These are phyloP conservation scores for Bacterosira constricta DNA, from an alignment of 108 stramenopile species.

Conservation along the genomic window DNA sequence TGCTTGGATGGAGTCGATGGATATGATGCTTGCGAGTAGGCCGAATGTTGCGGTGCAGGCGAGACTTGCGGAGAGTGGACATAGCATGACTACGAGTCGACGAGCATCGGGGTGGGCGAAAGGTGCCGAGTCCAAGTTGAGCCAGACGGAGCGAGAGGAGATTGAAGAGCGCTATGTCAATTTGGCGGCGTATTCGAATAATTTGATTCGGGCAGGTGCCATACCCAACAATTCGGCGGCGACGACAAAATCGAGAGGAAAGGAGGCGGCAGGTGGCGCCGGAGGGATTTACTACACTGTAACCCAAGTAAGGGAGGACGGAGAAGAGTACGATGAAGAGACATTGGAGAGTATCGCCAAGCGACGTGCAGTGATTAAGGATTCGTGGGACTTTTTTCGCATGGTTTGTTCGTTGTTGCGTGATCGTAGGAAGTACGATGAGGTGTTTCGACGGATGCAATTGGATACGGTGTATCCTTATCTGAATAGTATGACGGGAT, in stretches of 20 bases:
- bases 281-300: conserved; percentile 80
- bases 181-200: conserved; percentile 81
- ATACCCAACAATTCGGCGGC: conserved; percentile 28
- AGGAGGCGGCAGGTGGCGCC: conserved; percentile 45
- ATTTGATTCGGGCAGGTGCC: conserved; percentile 75
- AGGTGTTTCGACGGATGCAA: conserved; percentile 78
- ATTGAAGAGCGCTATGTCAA: conserved; percentile 84
- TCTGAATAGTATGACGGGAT: conserved; percentile 77
- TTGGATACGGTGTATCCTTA: conserved; percentile 87
- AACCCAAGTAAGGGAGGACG: conserved; percentile 56
- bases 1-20: conserved; percentile 83
- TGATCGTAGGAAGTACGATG: conserved; percentile 83
- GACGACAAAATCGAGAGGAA: conserved; percentile 19
- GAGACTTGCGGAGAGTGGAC: neutral
- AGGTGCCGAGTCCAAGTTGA: conserved; percentile 44
- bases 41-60: neutral
- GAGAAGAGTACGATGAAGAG: conserved; percentile 76
- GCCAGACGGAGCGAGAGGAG: conserved; percentile 58
- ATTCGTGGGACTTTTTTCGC: conserved; percentile 89
- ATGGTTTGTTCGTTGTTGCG: conserved; percentile 81
- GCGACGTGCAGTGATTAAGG: conserved; percentile 87
- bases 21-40: conserved; percentile 70
- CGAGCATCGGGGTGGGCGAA: conserved; percentile 29
- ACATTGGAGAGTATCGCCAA: conserved; percentile 85
- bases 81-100: neutral